These are phyloP conservation scores for Mycena chlorophos DNA, from an alignment of 768 basidiomycete genomes.

Conservation along the genomic window DNA sequence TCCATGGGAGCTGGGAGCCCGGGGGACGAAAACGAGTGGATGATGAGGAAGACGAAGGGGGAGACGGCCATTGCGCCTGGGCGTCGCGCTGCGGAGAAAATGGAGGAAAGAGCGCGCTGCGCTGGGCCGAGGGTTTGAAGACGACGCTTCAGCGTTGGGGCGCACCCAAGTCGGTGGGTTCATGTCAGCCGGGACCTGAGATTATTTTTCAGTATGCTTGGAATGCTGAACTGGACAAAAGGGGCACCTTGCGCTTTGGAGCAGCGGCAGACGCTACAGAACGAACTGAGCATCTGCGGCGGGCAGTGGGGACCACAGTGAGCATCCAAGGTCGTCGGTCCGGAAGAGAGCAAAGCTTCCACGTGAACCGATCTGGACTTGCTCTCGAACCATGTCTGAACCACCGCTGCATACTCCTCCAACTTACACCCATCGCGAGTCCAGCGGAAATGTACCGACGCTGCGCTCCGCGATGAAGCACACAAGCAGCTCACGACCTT, in stretches of 20 bases:
- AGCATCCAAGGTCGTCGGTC: slow-evolving; percentile 10
- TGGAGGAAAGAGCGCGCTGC: background rate
- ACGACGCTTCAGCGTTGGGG: background rate
- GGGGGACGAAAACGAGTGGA: background rate
- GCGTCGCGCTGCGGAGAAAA: background rate
- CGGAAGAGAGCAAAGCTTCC: background rate
- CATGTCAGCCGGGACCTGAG: background rate
- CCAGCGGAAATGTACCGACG: slow-evolving; percentile 22
- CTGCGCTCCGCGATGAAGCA: slow-evolving; percentile 61
- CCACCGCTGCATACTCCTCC: slow-evolving; percentile 6
- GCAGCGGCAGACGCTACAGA: slow-evolving; percentile 22
- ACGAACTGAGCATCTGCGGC: slow-evolving; percentile 24
- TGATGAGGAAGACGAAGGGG: background rate
- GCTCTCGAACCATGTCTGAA: no score
- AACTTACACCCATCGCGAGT: slow-evolving; percentile 13
- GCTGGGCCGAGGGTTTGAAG: background rate
- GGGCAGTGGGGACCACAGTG: slow-evolving; percentile 11
- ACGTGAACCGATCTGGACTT: background rate
- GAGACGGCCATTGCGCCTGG: background rate
- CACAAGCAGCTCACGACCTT: slow-evolving; percentile 26
- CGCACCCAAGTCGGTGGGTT: background rate
- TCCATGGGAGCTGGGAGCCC: no score
- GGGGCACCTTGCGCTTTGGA: slow-evolving; percentile 4
- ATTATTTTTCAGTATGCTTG: background rate
- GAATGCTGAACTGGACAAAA: background rate